Evolutionary conservation across 2,329 filamentous ascomycete genomes (phyloP).

Genomic region (Phialophora verrucosa): DNA sequence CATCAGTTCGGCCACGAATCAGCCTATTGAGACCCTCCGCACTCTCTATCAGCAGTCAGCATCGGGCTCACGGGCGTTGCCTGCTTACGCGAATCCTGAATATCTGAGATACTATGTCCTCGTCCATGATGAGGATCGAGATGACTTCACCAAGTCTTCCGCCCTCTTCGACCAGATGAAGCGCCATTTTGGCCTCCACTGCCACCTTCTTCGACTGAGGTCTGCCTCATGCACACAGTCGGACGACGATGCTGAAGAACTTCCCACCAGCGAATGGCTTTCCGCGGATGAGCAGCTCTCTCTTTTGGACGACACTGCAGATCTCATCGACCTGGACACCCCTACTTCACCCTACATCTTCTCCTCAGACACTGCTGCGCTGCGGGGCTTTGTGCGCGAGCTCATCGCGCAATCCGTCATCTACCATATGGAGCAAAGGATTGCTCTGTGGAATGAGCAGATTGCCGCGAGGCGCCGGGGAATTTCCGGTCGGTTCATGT

Average conservation of each 20-base stretch:
- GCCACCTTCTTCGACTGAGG: constrained; percentile 84
- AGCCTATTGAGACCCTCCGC: constrained; percentile 85
- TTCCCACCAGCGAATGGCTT: constrained; percentile 86
- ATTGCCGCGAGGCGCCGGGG: constrained; percentile 88
- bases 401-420: constrained; percentile 94
- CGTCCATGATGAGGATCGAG: constrained; percentile 93
- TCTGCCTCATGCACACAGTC: constrained; percentile 84
- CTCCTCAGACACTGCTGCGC: constrained; percentile 86
- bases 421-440: constrained; percentile 92
- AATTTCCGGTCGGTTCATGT: constrained; percentile 91
- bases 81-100: constrained; percentile 86
- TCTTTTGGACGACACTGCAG: constrained; percentile 67
- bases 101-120: constrained; percentile 96
- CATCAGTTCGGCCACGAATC: constrained; percentile 84
- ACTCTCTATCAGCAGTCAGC: constrained; percentile 85
- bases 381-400: constrained; percentile 88
- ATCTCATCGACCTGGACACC: constrained; percentile 63
- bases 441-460: constrained; percentile 95
- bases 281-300: constrained; percentile 83
- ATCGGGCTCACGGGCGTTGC: constrained; percentile 73
- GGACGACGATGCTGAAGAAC: constrained; percentile 83
- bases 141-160: constrained; percentile 89
- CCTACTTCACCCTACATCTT: constrained; percentile 81
- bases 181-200: constrained; percentile 94
- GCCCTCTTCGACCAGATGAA: constrained; percentile 98